Evolutionary conservation across 1,284 basidiomycete genomes (phyloP).

Genomic region (Cryptococcus hybrid): DNA sequence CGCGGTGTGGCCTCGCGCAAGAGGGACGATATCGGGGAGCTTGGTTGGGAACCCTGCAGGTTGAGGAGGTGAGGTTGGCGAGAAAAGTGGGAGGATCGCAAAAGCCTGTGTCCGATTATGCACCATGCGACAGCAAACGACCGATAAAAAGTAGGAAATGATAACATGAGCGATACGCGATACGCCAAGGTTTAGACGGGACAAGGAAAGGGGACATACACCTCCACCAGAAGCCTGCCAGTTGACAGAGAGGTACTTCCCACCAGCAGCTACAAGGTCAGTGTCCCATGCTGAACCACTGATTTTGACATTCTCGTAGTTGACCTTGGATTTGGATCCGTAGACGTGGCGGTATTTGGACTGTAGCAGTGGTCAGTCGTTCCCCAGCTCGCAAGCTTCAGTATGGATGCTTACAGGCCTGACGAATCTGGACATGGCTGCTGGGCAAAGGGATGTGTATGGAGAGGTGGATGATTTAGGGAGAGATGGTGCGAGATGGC

Average conservation of each 20-base stretch:
- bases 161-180: not conserved
- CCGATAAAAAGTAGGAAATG: not conserved
- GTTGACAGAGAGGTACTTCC: slow-evolving; percentile 62
- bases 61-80: slow-evolving; percentile 59
- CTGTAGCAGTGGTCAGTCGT: not conserved
- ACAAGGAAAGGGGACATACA: slow-evolving; percentile 23
- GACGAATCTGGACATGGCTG: not conserved
- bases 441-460: not conserved
- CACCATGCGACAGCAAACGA: not conserved
- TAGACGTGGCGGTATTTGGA: slow-evolving; percentile 79
- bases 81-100: slow-evolving; percentile 80
- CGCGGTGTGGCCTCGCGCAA: slow-evolving; percentile 71
- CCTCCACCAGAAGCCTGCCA: slow-evolving; percentile 96
- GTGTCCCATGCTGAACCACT: slow-evolving; percentile 94
- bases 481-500: no score
- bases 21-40: slow-evolving; percentile 87
- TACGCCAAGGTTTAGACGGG: not conserved
- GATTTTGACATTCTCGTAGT: slow-evolving; percentile 87
- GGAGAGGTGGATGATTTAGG: no score
- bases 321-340: slow-evolving; percentile 76
- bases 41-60: slow-evolving; percentile 65
- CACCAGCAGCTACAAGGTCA: slow-evolving; percentile 85
- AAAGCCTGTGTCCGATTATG: slow-evolving; percentile 61
- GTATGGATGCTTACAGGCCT: not conserved
- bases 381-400: not conserved